A percentile compares a stretch with the other conserved stretches of the same genome.
phyloP scores from a whole-genome alignment of 345 rosid species.

The Brassica rapa region DNA sequence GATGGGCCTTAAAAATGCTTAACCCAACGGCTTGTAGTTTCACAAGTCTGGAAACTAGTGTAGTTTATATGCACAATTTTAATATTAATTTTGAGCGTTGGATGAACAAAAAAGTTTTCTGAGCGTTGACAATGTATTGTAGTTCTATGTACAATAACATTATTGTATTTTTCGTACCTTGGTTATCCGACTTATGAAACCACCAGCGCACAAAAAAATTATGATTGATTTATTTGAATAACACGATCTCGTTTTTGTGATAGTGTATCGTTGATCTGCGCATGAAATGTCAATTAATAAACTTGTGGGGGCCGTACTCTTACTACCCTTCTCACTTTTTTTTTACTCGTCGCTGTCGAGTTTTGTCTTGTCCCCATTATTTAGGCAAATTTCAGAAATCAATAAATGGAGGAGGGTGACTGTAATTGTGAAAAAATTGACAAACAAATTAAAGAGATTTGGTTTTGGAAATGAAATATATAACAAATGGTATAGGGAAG shows the following conservation, averaged over 20 bases:
- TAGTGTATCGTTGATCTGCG: not conserved
- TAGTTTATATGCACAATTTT: not conserved
- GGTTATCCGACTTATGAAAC: no score
- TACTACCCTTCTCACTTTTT: not conserved
- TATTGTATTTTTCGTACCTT: no score
- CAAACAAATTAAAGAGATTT: not conserved
- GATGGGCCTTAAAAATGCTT: not conserved
- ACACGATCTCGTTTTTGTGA: not conserved
- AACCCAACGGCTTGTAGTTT: not conserved
- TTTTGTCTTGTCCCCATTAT: constrained; percentile 34
- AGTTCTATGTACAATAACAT: no score
- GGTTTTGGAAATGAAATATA: not conserved
- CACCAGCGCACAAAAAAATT: not conserved
- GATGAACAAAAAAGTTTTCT: no score
- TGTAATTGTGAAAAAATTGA: constrained; percentile 30
- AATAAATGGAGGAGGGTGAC: constrained; percentile 27
- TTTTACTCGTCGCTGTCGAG: constrained; percentile 29
- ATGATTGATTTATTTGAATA: not conserved
- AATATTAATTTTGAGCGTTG: no score
- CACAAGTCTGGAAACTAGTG: no score
- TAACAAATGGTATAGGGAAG: not conserved
- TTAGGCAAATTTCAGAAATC: constrained; percentile 28
- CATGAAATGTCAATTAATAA: not conserved
- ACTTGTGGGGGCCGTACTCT: constrained; percentile 23
- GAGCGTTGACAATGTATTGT: no score